Percentiles rank a stretch among this genome's conserved stretches.
These are phyloP conservation scores for Elsinoe ampelina DNA, from an alignment of 2,329 filamentous ascomycete genomes.

Conservation along the genomic window DNA sequence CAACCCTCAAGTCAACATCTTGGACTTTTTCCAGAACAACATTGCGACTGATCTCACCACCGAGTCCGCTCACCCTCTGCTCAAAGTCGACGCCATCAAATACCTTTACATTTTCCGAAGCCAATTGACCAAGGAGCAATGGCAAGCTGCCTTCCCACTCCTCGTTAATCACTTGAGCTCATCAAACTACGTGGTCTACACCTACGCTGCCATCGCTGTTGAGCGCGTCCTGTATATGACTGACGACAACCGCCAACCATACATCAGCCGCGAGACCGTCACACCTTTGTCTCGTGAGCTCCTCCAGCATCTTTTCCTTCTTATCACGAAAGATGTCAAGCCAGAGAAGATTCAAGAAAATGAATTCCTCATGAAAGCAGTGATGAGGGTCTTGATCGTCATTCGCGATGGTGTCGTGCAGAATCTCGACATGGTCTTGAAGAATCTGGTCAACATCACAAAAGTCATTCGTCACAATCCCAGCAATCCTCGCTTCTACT, in stretches of 20 bases:
- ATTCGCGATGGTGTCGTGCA: conserved; percentile 71
- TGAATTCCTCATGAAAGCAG: conserved; percentile 96
- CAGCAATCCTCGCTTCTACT: conserved; percentile 96
- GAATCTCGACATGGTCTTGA: conserved; percentile 68
- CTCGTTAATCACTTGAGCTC: conserved; percentile 86
- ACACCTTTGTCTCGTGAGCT: conserved; percentile 76
- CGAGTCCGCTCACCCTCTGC: conserved; percentile 65
- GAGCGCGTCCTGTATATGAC: conserved; percentile 82
- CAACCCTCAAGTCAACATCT: conserved; percentile 65
- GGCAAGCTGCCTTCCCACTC: conserved; percentile 80
- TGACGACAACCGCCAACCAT: conserved; percentile 62
- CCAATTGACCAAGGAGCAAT: conserved; percentile 83
- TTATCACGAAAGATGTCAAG: conserved; percentile 76
- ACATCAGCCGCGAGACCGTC: conserved; percentile 73
- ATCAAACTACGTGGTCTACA: conserved; percentile 91
- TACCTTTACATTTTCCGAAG: conserved; percentile 96
- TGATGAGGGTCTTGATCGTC: conserved; percentile 94
- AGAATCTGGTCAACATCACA: conserved; percentile 80
- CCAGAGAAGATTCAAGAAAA: conserved; percentile 96
- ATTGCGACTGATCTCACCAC: conserved; percentile 79
- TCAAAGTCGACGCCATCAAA: conserved; percentile 97
- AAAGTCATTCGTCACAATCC: conserved; percentile 89
- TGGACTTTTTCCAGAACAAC: conserved; percentile 90
- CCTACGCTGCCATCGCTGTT: conserved; percentile 93
- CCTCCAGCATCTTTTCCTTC: conserved; percentile 77